phyloP scores from a whole-genome alignment of 345 rosid genomes.

The Raphanus raphanistrum region DNA sequence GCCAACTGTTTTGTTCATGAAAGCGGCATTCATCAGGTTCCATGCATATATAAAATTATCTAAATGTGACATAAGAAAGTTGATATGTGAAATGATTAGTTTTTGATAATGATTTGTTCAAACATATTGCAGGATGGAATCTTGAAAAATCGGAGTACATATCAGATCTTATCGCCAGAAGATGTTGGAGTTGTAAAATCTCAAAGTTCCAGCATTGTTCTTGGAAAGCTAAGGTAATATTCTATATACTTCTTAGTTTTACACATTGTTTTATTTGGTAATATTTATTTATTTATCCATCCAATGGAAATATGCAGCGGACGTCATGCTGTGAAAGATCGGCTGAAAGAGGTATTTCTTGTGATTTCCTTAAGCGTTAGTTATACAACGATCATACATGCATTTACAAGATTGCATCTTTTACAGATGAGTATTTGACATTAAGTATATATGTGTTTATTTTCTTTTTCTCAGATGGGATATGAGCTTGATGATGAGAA shows the following conservation, averaged over 20 bases:
- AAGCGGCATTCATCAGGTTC: conserved; percentile 87
- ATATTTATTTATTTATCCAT: background rate
- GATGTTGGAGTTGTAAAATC: conserved; percentile 77
- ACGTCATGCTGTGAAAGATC: conserved; percentile 82
- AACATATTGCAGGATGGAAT: conserved; percentile 71
- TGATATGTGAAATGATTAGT: background rate
- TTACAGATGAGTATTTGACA: background rate
- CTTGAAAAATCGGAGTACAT: conserved; percentile 80
- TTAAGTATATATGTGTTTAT: background rate
- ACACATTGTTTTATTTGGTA: background rate
- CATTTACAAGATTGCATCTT: background rate
- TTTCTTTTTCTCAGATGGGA: conserved; percentile 58
- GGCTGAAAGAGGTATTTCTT: conserved; percentile 51
- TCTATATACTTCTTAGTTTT: background rate
- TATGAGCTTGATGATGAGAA: conserved; percentile 70
- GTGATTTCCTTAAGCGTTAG: background rate
- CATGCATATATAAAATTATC: conserved; percentile 31
- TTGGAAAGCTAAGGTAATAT: conserved; percentile 75
- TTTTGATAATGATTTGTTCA: background rate
- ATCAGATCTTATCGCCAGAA: conserved; percentile 84
- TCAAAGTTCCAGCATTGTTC: conserved; percentile 70
- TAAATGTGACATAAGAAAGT: background rate
- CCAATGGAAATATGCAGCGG: conserved; percentile 50
- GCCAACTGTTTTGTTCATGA: conserved; percentile 54
- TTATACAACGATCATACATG: background rate